Evolutionary conservation across 208 protist species (phyloP), one percentile per base, ranked within the genome.

Genomic region (Acanthamoeba royreba): DNA sequence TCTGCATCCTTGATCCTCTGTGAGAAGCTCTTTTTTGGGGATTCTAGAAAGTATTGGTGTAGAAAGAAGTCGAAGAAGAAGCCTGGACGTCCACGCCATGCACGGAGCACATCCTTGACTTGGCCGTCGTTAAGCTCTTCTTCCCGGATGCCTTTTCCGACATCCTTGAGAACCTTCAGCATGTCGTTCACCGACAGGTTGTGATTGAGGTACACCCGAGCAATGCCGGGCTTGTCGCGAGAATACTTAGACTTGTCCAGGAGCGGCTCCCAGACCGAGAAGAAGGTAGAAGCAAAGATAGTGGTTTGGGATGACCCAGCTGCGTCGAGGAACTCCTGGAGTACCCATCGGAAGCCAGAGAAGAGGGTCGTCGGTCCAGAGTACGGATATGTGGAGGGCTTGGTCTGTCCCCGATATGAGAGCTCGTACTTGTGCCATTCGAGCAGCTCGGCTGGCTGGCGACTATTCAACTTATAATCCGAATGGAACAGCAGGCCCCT

Each of bases 1-100:
- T 43, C 17, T n/a, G 72, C 40, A 17, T 47, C 22, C n/a, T 83
- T 3, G 72, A 49, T 28, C 72, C 35, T 52, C 9, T 52, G 38
- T 9, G 28, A 25, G 1, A 33, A 40, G 38, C 35, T 3, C 8
- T 25, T 25, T n/a, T 83, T 47, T 17, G 8, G 0, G 35, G 17
- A n/a, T n/a, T 15, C 17, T 1, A 2, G 38, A 25, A 19, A 8
- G 72, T 49, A 83, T 19, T 2, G 33, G 17, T 4, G 72, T 4
- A 83, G 72, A 9, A 83, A 83, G 43, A 19, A 33, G 72, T 83
- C 72, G 72, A 83, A 83, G 72, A 83, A 83, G 72, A 83, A 83
- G 35, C 72, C 72, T 1, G 72, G 72, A 2, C 72, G 72, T 17
- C 72, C 72, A 7, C 17, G 22, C 72, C 72, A 83, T 7, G 17